Base-by-base conservation (phyloP, 306 rosid genomes). In the Morella rubra region DNA sequence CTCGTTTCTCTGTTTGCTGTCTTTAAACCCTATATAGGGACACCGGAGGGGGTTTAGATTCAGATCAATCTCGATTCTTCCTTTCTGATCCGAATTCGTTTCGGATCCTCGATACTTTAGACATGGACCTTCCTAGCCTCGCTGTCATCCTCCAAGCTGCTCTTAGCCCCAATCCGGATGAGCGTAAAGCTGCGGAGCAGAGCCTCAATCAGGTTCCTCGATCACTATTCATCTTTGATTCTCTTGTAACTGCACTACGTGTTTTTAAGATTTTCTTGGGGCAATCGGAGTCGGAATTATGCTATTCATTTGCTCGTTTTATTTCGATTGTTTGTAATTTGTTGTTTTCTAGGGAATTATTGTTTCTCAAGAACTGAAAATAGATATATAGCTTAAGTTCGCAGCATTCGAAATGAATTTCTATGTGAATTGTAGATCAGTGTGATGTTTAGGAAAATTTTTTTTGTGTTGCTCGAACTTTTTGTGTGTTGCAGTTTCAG, bases 101-200 rank as follows among this genome's bases (percentile, higher is more conserved):
- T 32, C 37, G 37, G 37, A 32, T 32, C 37, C 0, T 72, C 27
- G 69, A 6, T 80, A 9, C 0, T 40, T 37, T 12, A 27, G 53
- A 47, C 11, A 96, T 96, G 99, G 99, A 96, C 93, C 91, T 93
- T 84, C 97, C 85, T 0, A 86, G 88, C 77, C 90, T 96, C 1
- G 90, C 81, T 18, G 80, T 78, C 13, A 66, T 93, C 11, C 93
- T 93, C 37, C 98, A 89, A 78, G 98, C 98, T 73, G 98, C 97
- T 85, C 98, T 96, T 16, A 93, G 98, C 62, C 90, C 90, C 58
- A 93, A 84, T 86, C 98, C 91, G 7, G 93, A 93, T 71, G 98
- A 96, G 81, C 91, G 99, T 13, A 93, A 90, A 76, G 97, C 98
- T 5, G 99, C 93, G 61, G 99, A 96, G 84, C 93, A 89, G 58